Evolutionary conservation across 768 basidiomycete species (phyloP), one percentile per base, ranked within the genome.

Genomic region (Panaeolus cyanescens): DNA sequence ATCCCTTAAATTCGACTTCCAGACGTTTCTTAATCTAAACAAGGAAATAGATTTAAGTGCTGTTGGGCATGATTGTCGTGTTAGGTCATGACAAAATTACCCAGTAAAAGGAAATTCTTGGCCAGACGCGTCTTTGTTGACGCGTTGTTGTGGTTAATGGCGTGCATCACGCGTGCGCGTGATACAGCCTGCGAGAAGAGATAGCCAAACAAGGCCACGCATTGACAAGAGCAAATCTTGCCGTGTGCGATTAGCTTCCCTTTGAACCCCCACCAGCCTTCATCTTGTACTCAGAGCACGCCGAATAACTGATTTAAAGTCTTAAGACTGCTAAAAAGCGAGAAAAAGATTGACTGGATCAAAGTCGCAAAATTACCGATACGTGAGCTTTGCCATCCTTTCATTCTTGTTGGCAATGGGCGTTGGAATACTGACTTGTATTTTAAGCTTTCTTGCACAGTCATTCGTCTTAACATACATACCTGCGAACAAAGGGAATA

Each of bases 151-250:
- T 7, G 5, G 45, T 28, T 50, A 50, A 50, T 50, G 45, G 45
- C n/a, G 3, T 39, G n/a, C n/a, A n/a, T n/a, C n/a, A n/a, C n/a
- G 37, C 37, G 40, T 28, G 45, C 25, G 22, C 25, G 45, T 50
- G 45, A 30, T 50, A 28, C 45, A 1, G 45, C 10, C 19, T 22
- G 10, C 8, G 45, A 25, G 45, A 50, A 50, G 45, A 50, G 22
- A 50, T 50, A 28, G 45, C 45, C 45, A 50, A 50, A 50, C 45
- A 50, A 50, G 45, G 45, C 45, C 45, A 50, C 45, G 45, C 45
- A 50, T 6, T 50, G 45, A 3, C n/a, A 9, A 7, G 25, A 42
- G 25, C 22, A 50, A 50, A 50, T 50, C 45, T 50, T 22, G 13
- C 25, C n/a, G 25, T 50, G 45, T 28, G 1, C 25, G 45, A 50